A percentile compares a stretch with the other conserved stretches of the same genome.
phyloP scores from a whole-genome alignment of 2,329 filamentous ascomycete genomes.

The Davidsoniella virescens region DNA sequence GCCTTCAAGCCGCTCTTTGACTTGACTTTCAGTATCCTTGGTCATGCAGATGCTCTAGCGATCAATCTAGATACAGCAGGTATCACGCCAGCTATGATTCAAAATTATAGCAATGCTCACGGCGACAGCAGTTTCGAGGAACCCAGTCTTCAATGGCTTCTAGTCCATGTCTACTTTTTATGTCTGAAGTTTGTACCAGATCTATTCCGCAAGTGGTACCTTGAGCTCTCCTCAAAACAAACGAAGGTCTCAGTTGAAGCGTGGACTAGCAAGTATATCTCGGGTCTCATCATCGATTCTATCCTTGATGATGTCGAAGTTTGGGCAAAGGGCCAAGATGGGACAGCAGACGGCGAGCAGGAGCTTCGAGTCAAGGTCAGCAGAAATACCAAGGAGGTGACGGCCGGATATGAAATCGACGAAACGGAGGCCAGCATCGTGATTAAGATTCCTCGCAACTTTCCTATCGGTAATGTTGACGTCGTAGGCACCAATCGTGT shows the following conservation, averaged over 20 bases:
- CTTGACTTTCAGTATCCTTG: constrained; percentile 72
- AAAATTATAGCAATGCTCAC: constrained; percentile 33
- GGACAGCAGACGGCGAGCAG: constrained; percentile 32
- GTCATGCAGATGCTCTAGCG: constrained; percentile 56
- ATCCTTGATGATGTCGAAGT: constrained; percentile 49
- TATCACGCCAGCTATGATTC: constrained; percentile 41
- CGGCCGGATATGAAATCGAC: constrained; percentile 73
- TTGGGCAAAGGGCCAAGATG: constrained; percentile 44
- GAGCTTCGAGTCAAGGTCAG: constrained; percentile 54
- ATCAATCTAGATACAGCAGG: constrained; percentile 55
- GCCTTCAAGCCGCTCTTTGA: constrained; percentile 54
- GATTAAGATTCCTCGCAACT: constrained; percentile 65
- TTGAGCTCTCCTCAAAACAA: constrained; percentile 63
- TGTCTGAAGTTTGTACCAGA: constrained; percentile 61
- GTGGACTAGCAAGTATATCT: constrained; percentile 79
- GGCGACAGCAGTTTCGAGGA: constrained; percentile 46
- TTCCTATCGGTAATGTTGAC: constrained; percentile 63
- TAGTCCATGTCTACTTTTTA: constrained; percentile 75
- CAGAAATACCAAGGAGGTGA: constrained; percentile 55
- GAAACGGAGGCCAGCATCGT: constrained; percentile 69
- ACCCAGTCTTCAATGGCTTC: constrained; percentile 64
- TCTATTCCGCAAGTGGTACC: constrained; percentile 71
- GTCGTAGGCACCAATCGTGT: constrained; percentile 70
- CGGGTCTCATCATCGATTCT: constrained; percentile 49
- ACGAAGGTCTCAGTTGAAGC: constrained; percentile 62